A percentile compares a stretch with the other conserved stretches of the same genome.
These are phyloP conservation scores for Phytophthora foliorum DNA, from an alignment of 352 stramenopile species.

Conservation along the genomic window DNA sequence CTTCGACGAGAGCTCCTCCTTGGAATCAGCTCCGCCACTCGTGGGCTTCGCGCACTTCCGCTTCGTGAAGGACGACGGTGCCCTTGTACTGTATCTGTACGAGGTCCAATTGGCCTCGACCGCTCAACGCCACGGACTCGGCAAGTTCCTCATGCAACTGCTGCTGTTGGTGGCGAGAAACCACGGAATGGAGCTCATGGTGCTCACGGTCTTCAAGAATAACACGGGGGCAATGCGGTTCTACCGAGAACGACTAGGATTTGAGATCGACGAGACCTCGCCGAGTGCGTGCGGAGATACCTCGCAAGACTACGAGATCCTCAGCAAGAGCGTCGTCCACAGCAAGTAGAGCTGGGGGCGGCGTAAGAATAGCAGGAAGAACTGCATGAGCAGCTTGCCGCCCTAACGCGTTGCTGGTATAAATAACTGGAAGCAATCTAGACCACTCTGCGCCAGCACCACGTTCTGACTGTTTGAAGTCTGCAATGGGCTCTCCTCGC, in stretches of 20 bases:
- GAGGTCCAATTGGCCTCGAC: conserved; percentile 91
- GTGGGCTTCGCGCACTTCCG: conserved; percentile 93
- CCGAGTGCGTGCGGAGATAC: conserved; percentile 82
- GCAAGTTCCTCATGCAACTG: conserved; percentile 93
- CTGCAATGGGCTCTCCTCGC: conserved; percentile 29
- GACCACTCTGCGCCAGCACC: background rate
- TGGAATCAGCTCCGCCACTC: conserved; percentile 18
- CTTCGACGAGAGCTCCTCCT: conserved; percentile 19
- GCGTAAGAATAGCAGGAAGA: conserved; percentile 27
- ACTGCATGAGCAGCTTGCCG: background rate
- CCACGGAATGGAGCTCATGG: conserved; percentile 89
- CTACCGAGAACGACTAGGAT: conserved; percentile 90
- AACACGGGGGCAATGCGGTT: conserved; percentile 92
- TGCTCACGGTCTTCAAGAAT: conserved; percentile 95
- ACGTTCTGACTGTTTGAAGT: background rate
- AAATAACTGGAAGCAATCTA: conserved; percentile 27
- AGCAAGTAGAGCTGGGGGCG: conserved; percentile 24
- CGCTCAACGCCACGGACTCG: conserved; percentile 82
- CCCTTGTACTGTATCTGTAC: conserved; percentile 94
- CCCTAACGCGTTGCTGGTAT: background rate
- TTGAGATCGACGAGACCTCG: conserved; percentile 92
- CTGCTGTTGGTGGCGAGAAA: conserved; percentile 84
- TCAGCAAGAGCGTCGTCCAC: conserved; percentile 71
- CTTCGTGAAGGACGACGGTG: conserved; percentile 93
- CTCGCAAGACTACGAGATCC: conserved; percentile 86